These are phyloP conservation scores for Solanum hybrid DNA, from an alignment of 305 asterid genomes.

Conservation along the genomic window DNA sequence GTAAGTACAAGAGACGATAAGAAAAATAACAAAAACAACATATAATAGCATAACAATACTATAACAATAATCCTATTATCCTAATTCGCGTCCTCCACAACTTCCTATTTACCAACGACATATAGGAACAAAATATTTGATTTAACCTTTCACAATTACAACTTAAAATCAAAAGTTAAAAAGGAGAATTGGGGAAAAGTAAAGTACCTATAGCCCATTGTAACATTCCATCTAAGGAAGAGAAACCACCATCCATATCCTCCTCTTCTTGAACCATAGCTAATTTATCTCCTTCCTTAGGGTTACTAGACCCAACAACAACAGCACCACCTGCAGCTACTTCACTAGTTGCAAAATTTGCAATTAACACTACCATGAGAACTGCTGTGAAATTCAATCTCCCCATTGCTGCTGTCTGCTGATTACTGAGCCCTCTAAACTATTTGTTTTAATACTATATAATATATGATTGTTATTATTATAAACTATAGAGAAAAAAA, in stretches of 20 bases:
- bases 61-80: not conserved
- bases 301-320: not conserved
- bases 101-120: not conserved
- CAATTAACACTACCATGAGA: not conserved
- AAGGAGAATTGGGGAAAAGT: not conserved
- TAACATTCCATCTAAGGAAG: slow-evolving; percentile 69
- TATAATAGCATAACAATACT: not conserved
- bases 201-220: slow-evolving; percentile 70
- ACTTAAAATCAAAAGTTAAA: not conserved
- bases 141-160: not conserved
- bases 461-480: too few species aligned
- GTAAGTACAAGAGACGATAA: not conserved
- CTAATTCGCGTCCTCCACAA: not conserved
- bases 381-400: not conserved
- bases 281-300: not conserved
- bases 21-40: not conserved
- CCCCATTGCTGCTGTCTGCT: not conserved
- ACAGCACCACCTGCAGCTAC: not conserved
- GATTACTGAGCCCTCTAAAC: not conserved
- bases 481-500: not conserved
- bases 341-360: not conserved
- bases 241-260: slow-evolving; percentile 60
- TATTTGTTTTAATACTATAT: not conserved
- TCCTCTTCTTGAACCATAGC: not conserved
- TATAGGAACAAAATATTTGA: not conserved